Evolutionary conservation across 2,329 filamentous ascomycete species (phyloP).

Genomic region (Exophiala sp.): DNA sequence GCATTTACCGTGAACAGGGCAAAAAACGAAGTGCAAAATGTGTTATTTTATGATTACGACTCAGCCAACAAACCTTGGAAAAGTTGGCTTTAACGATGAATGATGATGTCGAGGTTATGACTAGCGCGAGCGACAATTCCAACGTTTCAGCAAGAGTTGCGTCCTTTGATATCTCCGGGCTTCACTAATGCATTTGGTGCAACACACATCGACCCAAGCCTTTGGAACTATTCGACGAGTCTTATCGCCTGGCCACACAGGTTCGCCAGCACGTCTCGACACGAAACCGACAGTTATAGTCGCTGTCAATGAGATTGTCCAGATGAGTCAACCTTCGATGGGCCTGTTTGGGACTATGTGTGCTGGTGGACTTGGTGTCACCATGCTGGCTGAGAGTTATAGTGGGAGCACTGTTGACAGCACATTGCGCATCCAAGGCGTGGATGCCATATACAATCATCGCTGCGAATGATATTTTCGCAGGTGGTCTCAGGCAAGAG

Average conservation of each 20-base stretch:
- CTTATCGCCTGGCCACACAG: background rate
- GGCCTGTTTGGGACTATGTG: no score
- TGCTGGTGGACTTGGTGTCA: no score
- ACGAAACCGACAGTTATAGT: background rate
- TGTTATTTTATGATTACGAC: constrained; percentile 24
- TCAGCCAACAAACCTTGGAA: background rate
- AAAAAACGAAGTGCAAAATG: constrained; percentile 23
- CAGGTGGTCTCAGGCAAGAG: no score
- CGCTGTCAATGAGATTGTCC: no score
- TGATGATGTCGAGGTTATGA: constrained; percentile 5
- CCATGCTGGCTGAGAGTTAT: no score
- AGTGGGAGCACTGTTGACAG: no score
- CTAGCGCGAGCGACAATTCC: constrained; percentile 1
- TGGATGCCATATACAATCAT: no score
- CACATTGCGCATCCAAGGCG: no score
- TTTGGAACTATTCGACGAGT: background rate
- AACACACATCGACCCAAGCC: background rate
- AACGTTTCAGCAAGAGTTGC: background rate
- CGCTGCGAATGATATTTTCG: no score
- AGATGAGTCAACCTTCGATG: no score
- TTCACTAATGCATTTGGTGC: background rate
- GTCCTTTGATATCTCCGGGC: background rate
- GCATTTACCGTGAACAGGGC: constrained; percentile 23
- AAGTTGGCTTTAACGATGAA: constrained; percentile 7
- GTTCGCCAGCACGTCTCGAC: no score